Base-by-base conservation (phyloP, 2,329 filamentous ascomycete genomes). In the Pleomassaria siparia region DNA sequence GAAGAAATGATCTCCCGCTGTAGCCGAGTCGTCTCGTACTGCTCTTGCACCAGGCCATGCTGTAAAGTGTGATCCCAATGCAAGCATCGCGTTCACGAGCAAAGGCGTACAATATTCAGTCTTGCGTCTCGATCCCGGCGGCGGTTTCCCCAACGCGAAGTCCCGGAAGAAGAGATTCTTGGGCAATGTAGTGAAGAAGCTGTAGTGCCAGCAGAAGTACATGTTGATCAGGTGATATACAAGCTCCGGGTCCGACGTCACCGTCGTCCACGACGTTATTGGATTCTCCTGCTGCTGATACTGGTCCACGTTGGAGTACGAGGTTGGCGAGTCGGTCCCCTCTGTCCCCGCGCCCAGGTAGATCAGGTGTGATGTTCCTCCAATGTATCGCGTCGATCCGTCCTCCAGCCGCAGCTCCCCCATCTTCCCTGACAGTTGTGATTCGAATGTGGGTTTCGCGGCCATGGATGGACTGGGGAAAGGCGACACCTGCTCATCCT, bases 121-220 rank as follows among this genome's bases (percentile, higher is more conserved):
- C 36, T 82, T 63, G 69, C 76, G 72, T 43, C 60, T 63, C 4
- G 69, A 72, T 25, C 70, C 67, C 0, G 77, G 71, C 1, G 76
- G 76, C 3, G 82, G 81, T 51, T 80, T 84, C 0, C 94, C 92
- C 12, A 80, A 80, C 36, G 86, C 70, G 60, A 95, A 96, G 67
- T 97, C 91, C 33, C 86, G 81, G 65, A 89, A 91, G 67, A 99
- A 97, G 25, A 95, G 75, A 29, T 80, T 84, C 67, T 89, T 95
- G 11, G 91, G 92, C 6, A 97, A 76, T 0, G 89, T 94, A 3
- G 91, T 92, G 69, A 97, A 99, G 72, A 94, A 97, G 15, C 91
- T 86, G 70, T 97, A 97, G 71, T 97, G 94, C 88, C 92, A 97
- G 60, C 86, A 90, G 73, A 97, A 97, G 73, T 99, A 99, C 89